These are phyloP conservation scores for Fusarium sp. DNA, from an alignment of 2,329 filamentous ascomycete genomes.

Conservation along the genomic window DNA sequence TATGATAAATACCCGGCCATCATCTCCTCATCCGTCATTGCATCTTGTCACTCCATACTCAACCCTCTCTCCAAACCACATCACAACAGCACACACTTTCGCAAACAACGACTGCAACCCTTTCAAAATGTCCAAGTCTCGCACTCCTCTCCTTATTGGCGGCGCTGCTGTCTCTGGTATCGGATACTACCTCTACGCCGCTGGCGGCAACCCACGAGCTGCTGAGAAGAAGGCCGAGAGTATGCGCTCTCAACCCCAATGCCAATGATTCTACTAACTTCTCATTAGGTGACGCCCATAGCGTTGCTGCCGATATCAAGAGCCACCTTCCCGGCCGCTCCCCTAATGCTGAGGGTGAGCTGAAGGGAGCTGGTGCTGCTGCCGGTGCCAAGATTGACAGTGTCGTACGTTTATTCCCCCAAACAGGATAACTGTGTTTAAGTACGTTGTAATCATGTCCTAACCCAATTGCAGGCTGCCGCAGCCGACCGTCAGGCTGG, in stretches of 20 bases:
- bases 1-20: slow-evolving; percentile 35
- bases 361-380: slow-evolving; percentile 57
- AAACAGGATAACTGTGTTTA: not conserved
- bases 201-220: slow-evolving; percentile 81
- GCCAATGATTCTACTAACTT: slow-evolving; percentile 21
- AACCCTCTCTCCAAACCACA: not conserved
- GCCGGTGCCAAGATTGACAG: slow-evolving; percentile 74
- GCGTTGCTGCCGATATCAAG: slow-evolving; percentile 72
- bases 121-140: slow-evolving; percentile 54
- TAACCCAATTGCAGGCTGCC: slow-evolving; percentile 46
- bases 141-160: slow-evolving; percentile 63
- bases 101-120: not conserved
- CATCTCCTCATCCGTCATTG: slow-evolving; percentile 13
- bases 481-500: slow-evolving; percentile 71
- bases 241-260: slow-evolving; percentile 54
- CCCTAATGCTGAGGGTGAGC: slow-evolving; percentile 70
- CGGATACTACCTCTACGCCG: slow-evolving; percentile 91
- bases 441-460: not conserved
- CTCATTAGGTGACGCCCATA: slow-evolving; percentile 76
- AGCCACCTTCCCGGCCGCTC: slow-evolving; percentile 69
- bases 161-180: slow-evolving; percentile 71
- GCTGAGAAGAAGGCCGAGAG: slow-evolving; percentile 90
- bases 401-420: slow-evolving; percentile 63
- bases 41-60: slow-evolving; percentile 12
- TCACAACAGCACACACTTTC: not conserved